A percentile compares a stretch with the other conserved stretches of the same genome.
Evolutionary conservation across 108 stramenopile genomes (phyloP).

Genomic region (Conticribra weissflogii): DNA sequence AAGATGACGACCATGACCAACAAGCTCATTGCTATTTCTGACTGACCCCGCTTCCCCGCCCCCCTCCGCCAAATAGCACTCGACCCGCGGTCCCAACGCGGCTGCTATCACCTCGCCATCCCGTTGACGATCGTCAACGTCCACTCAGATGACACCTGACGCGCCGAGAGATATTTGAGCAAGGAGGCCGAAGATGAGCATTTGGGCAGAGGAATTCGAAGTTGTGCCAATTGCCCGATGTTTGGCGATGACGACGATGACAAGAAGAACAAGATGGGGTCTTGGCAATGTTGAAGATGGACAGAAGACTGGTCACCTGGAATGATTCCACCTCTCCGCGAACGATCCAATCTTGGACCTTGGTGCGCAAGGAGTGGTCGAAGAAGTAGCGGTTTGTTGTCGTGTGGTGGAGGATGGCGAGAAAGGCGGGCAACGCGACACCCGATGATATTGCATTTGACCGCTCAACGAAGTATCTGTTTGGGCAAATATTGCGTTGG

Average conservation of each 20-base stretch:
- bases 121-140: slow-evolving; percentile 61
- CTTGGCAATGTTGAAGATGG: slow-evolving; percentile 64
- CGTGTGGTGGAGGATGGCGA: slow-evolving; percentile 36
- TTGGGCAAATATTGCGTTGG: slow-evolving; percentile 69
- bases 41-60: slow-evolving; percentile 57
- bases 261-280: neutral
- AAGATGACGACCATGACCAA: no score
- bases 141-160: slow-evolving; percentile 21
- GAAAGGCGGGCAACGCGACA: slow-evolving; percentile 49
- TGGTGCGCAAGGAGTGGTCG: neutral
- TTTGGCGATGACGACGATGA: neutral
- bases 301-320: slow-evolving; percentile 68
- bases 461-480: no score
- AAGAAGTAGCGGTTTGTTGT: slow-evolving; percentile 35
- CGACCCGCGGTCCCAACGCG: slow-evolving; percentile 30
- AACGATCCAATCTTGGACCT: slow-evolving; percentile 18
- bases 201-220: slow-evolving; percentile 52
- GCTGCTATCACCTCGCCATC: slow-evolving; percentile 55
- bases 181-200: slow-evolving; percentile 49
- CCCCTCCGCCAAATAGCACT: slow-evolving; percentile 68
- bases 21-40: no score
- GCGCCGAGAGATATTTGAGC: slow-evolving; percentile 26
- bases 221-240: slow-evolving; percentile 34
- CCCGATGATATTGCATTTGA: no score
- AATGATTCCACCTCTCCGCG: slow-evolving; percentile 24